phyloP scores from a whole-genome alignment of 257 asterid species.

The Cordia subcordata region DNA sequence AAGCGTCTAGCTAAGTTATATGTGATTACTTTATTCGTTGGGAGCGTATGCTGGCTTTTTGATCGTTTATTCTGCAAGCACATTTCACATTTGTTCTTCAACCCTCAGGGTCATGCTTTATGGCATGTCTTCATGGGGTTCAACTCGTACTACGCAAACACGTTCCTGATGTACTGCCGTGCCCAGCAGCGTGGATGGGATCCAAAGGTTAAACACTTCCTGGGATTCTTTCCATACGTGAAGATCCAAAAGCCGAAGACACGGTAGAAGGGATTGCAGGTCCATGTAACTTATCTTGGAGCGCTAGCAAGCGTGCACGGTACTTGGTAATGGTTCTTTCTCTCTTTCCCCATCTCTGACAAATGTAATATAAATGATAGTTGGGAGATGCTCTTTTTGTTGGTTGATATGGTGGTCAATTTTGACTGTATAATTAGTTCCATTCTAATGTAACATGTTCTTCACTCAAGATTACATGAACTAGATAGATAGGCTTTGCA shows the following conservation, averaged over 20 bases:
- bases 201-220: conserved; percentile 56
- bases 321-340: conserved; percentile 25
- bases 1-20: conserved; percentile 74
- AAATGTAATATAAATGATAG: conserved; percentile 42
- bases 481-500: too few relatives aligned
- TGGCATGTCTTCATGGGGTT: conserved; percentile 91
- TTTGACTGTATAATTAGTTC: conserved; percentile 53
- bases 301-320: conserved; percentile 25
- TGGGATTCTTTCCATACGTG: conserved; percentile 68
- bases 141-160: conserved; percentile 84
- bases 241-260: conserved; percentile 76
- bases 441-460: conserved; percentile 33
- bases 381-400: conserved; percentile 37
- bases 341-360: conserved; percentile 25
- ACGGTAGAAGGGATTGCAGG: conserved; percentile 41
- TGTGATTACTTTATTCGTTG: conserved; percentile 46
- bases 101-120: conserved; percentile 92
- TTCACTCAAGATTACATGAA: not conserved
- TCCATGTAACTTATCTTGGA: conserved; percentile 11
- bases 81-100: conserved; percentile 44
- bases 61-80: conserved; percentile 65
- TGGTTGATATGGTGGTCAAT: conserved; percentile 37
- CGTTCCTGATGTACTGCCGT: conserved; percentile 90
- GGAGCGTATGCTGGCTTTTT: conserved; percentile 63
- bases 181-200: conserved; percentile 91